Evolutionary conservation across 768 basidiomycete genomes (phyloP).

Genomic region (Suillus variegatus): DNA sequence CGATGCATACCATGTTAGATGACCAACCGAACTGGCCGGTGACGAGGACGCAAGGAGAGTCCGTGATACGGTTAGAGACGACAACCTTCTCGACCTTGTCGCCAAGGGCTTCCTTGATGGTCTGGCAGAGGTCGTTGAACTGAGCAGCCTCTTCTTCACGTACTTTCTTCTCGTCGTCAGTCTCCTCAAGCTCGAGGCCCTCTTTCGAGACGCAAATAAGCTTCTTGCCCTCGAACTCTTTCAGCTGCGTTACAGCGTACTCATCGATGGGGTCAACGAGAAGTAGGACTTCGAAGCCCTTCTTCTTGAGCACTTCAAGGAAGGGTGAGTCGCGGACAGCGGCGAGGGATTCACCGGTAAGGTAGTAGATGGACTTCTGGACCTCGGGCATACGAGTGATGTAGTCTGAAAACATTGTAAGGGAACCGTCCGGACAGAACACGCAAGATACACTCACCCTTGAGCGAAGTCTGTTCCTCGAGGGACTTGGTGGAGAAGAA

Average conservation of each 20-base stretch:
- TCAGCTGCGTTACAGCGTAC: conserved; percentile 97
- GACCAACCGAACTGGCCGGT: conserved; percentile 99
- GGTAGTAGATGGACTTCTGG: conserved; percentile 99
- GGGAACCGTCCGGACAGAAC: not conserved
- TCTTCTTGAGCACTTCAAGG: conserved; percentile 99
- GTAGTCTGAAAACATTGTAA: conserved; percentile 64
- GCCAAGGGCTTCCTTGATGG: conserved; percentile 97
- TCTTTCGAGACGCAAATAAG: conserved; percentile 98
- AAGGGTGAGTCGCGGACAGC: conserved; percentile 93
- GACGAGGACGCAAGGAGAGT: conserved; percentile 95
- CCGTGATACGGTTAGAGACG: conserved; percentile 95
- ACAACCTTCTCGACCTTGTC: conserved; percentile 99
- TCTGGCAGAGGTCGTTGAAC: conserved; percentile 86
- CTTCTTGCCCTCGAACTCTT: conserved; percentile 99
- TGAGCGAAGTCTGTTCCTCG: conserved; percentile 92
- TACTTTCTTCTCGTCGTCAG: conserved; percentile 91
- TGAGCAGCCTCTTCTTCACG: conserved; percentile 85
- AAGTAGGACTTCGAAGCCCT: conserved; percentile 96
- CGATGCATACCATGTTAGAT: conserved; percentile 83
- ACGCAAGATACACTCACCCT: conserved; percentile 56
- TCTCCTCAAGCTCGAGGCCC: conserved; percentile 98
- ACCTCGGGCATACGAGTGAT: conserved; percentile 99
- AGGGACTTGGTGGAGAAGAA: conserved; percentile 95
- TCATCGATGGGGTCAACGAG: conserved; percentile 99
- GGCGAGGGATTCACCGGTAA: conserved; percentile 95